A percentile compares a stretch with the other conserved stretches of the same genome.
phyloP scores from a whole-genome alignment of 2,329 filamentous ascomycete species.

The Calonectria leucothoes region DNA sequence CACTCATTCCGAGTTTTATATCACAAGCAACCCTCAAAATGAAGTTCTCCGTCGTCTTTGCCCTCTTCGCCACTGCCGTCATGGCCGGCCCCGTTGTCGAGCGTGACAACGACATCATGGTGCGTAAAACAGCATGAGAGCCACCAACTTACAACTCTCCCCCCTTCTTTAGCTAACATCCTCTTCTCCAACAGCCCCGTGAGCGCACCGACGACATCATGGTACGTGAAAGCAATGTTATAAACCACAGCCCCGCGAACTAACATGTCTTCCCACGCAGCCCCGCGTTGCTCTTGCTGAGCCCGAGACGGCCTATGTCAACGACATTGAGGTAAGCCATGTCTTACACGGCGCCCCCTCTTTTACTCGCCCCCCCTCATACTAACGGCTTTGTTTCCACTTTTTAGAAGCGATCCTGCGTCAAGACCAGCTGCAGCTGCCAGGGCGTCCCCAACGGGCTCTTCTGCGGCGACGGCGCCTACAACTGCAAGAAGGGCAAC shows the following conservation, averaged over 20 bases:
- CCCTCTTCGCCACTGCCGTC: neutral
- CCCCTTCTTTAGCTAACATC: neutral
- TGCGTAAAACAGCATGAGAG: neutral
- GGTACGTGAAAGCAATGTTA: neutral
- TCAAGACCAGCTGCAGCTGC: neutral
- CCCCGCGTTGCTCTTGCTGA: neutral
- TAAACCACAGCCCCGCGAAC: neutral
- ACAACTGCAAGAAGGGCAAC: slow-evolving; percentile 1
- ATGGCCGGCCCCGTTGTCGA: neutral
- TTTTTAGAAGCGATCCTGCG: neutral
- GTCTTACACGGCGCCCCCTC: fast-evolving
- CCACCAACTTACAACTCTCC: neutral
- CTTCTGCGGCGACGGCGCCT: neutral
- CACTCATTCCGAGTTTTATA: neutral
- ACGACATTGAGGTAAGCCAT: neutral
- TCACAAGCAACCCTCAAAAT: neutral
- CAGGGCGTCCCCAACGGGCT: neutral
- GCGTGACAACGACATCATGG: neutral
- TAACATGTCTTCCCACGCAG: neutral
- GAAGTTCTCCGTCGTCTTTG: slow-evolving; percentile 2
- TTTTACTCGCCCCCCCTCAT: too few relatives aligned
- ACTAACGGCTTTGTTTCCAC: neutral
- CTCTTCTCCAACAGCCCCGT: neutral
- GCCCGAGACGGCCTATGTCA: neutral
- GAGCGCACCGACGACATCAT: neutral